phyloP scores from a whole-genome alignment of 73 alveolate species.

The Chromera velia region DNA sequence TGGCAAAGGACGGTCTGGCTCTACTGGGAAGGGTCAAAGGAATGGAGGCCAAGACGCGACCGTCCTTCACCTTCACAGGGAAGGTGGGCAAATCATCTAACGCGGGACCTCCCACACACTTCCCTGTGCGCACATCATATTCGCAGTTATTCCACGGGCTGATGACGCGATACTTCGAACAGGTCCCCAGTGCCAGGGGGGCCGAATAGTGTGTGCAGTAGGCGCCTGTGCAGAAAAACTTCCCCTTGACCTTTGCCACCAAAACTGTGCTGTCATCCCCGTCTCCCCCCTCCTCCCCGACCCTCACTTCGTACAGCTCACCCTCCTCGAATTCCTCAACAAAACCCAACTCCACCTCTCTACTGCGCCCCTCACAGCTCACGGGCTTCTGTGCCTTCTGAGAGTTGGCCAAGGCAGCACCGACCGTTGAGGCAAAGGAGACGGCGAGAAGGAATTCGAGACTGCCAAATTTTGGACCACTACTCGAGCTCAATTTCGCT shows the following conservation, averaged over 20 bases:
- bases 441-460: no score
- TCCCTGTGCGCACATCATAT: background rate
- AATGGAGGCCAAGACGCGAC: slow-evolving; percentile 55
- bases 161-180: background rate
- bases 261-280: slow-evolving; percentile 41
- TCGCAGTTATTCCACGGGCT: background rate
- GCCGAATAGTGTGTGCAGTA: slow-evolving; percentile 82
- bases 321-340: background rate
- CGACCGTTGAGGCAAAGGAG: no score
- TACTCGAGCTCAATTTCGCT: no score
- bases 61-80: slow-evolving; percentile 59
- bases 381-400: no score
- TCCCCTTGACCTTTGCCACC: slow-evolving; percentile 50
- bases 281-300: background rate
- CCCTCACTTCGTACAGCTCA: background rate
- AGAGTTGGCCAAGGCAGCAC: no score
- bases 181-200: slow-evolving; percentile 36
- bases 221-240: slow-evolving; percentile 44
- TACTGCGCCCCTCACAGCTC: no score
- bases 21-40: no score
- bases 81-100: slow-evolving; percentile 69
- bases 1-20: slow-evolving; percentile 58
- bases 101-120: slow-evolving; percentile 63
- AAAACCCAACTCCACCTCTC: background rate
- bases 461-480: no score